phyloP scores from a whole-genome alignment of 805 yeast genomes.

The Saturnispora diversa region DNA sequence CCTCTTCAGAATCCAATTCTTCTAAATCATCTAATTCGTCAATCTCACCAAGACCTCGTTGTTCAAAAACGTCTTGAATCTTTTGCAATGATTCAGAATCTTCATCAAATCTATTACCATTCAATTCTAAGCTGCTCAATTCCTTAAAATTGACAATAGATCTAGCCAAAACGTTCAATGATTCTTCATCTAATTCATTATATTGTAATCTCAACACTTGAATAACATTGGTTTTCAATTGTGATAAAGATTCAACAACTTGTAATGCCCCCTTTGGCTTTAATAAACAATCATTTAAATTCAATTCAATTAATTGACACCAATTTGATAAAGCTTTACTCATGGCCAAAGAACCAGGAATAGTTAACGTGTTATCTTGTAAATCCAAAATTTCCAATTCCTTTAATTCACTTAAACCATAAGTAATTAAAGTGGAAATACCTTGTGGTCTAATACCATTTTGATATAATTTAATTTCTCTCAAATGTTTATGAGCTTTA shows the following conservation, averaged over 20 bases:
- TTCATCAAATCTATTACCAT: conserved; percentile 90
- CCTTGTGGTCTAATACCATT: conserved; percentile 97
- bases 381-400: conserved; percentile 66
- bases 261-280: conserved; percentile 68
- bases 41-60: conserved; percentile 70
- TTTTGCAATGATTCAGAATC: conserved; percentile 64
- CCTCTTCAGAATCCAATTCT: conserved; percentile 65
- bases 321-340: conserved; percentile 56
- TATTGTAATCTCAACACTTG: conserved; percentile 68
- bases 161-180: conserved; percentile 51
- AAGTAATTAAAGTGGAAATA: conserved; percentile 58
- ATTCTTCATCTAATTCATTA: conserved; percentile 69
- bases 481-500: conserved; percentile 58
- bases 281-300: conserved; percentile 82
- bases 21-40: conserved; percentile 95
- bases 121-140: conserved; percentile 66
- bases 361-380: conserved; percentile 92
- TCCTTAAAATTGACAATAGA: conserved; percentile 50
- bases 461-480: conserved; percentile 78
- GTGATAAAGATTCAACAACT: conserved; percentile 25
- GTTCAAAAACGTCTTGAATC: conserved; percentile 55
- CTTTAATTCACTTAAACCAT: conserved; percentile 61
- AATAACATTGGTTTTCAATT: conserved; percentile 28
- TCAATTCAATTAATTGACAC: conserved; percentile 65
- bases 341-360: conserved; percentile 53